Conservation (phyloP, 257 asterid genomes). For the Przewalskia tangutica region DNA sequence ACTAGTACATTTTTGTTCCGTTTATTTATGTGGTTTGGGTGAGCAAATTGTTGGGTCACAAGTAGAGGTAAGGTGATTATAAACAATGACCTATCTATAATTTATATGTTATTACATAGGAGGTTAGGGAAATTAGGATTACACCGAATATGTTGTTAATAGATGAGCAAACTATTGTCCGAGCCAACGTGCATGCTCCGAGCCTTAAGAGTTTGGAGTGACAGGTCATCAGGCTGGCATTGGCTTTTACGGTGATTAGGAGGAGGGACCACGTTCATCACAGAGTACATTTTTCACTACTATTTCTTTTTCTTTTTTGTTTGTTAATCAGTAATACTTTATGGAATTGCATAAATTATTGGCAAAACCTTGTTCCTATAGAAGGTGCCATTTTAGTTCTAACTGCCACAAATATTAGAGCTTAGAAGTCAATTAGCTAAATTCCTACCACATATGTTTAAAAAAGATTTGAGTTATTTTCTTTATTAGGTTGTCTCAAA, state of each 20-base stretch:
- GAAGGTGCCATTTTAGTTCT: background rate
- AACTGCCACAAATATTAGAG: background rate
- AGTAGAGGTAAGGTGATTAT: too few species aligned
- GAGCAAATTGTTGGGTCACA: slow-evolving; percentile 34
- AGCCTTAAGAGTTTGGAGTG: slow-evolving; percentile 26
- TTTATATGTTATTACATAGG: too few species aligned
- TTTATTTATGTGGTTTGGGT: slow-evolving; percentile 12
- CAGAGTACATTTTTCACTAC: background rate
- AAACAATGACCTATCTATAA: too few species aligned
- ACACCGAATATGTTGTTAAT: too few species aligned
- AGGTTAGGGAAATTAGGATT: too few species aligned
- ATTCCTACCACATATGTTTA: too few species aligned
- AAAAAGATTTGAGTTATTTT: too few species aligned
- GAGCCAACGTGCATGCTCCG: slow-evolving; percentile 38
- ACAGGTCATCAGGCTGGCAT: slow-evolving; percentile 18
- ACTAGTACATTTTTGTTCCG: background rate
- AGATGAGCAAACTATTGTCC: slow-evolving; percentile 53
- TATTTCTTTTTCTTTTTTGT: background rate
- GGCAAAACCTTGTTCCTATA: background rate
- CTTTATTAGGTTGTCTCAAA: too few species aligned
- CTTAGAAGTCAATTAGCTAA: too few species aligned
- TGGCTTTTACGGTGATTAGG: slow-evolving; percentile 14
- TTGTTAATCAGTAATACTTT: background rate
- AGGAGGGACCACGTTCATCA: slow-evolving; percentile 43
- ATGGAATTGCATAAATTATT: background rate